Evolutionary conservation across 805 yeast genomes (phyloP), one percentile per base, ranked within the genome.

Genomic region (Brettanomyces nanus): DNA sequence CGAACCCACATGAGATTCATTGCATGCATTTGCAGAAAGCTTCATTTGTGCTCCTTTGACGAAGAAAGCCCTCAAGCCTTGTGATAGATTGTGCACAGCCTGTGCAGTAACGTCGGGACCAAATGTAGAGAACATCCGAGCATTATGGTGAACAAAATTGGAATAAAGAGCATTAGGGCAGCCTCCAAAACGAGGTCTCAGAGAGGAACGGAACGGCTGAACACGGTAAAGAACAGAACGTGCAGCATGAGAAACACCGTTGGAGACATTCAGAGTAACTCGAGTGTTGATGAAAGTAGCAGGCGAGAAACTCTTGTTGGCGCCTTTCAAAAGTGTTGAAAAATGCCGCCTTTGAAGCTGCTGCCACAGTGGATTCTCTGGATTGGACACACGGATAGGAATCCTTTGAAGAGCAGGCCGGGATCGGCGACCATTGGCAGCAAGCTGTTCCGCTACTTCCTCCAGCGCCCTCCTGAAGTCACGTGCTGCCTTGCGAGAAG

Each of bases 81-180:
- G 56, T 1, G 82, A 73, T 55, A 80, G 61, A 49, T 70, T 76
- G 43, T 63, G 63, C 20, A 75, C 79, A 39, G 80, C 84, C 46
- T 77, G 79, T 38, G 69, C 71, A 2, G 79, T 61, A 11, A 57
- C 49, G 13, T 53, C 53, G 4, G 56, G 54, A 6, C 68, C 63
- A 42, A 53, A 63, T 1, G 65, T 58, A 9, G 66, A 58, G 38
- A 59, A 67, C 51, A 58, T 58, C 50, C 72, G 54, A 1, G 62
- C 53, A 32, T 59, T 61, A 19, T 62, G 59, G 33, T 52, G 49
- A 5, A 55, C 48, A 41, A 66, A 66, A 40, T 62, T 53, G 21
- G 55, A 49, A 39, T 64, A 66, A 18, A 65, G 45, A 21, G 48
- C 43, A 14, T 51, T 47, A 6, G 43, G 23, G n/a, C 45, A 31